These are phyloP conservation scores for Epipyxis sp. DNA, from an alignment of 108 stramenopile genomes.

Conservation along the genomic window DNA sequence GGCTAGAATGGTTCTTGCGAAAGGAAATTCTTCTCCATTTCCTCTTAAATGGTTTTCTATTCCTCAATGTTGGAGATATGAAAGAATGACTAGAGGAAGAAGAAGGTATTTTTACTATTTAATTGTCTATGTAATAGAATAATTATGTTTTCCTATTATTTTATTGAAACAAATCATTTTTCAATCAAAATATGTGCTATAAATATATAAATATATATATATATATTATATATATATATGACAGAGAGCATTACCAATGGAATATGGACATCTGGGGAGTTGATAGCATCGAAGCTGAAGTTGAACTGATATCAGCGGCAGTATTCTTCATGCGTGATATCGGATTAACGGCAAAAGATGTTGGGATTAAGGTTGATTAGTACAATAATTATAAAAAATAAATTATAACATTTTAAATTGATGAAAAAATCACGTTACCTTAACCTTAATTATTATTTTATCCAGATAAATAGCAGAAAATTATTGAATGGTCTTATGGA, in stretches of 20 bases:
- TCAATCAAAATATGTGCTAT: no score
- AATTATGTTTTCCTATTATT: no score
- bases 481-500: slow-evolving; percentile 30
- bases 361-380: slow-evolving; percentile 90
- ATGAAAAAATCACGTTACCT: neutral
- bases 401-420: neutral
- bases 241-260: slow-evolving; percentile 98
- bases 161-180: no score
- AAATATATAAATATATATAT: no score
- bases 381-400: no score
- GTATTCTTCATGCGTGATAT: slow-evolving; percentile 78
- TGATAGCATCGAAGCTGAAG: slow-evolving; percentile 82
- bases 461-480: slow-evolving; percentile 12
- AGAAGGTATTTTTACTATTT: slow-evolving; percentile 95
- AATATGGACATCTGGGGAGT: slow-evolving; percentile 79
- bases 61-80: slow-evolving; percentile 95
- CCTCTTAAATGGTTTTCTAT: slow-evolving; percentile 94
- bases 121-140: no score
- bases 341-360: slow-evolving; percentile 79
- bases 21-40: slow-evolving; percentile 73
- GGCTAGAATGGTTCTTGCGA: slow-evolving; percentile 95
- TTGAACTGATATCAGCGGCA: slow-evolving; percentile 86
- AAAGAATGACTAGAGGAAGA: slow-evolving; percentile 94
- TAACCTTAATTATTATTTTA: slow-evolving; percentile 5
- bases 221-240: slow-evolving; percentile 88